phyloP scores from a whole-genome alignment of 106 monocot genomes.

The Chionographis japonica region DNA sequence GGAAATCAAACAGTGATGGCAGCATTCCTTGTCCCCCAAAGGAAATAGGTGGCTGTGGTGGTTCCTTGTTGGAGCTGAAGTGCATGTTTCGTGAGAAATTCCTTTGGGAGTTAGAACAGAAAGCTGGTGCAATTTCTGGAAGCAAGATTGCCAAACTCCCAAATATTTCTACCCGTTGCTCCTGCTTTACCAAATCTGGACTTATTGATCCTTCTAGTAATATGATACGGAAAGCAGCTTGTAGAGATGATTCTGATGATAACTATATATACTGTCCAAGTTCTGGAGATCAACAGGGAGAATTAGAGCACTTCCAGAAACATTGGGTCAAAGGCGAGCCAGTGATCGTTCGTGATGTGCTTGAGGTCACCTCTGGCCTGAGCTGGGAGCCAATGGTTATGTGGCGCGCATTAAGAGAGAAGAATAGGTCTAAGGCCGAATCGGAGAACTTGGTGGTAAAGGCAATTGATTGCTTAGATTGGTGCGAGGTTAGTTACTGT shows the following conservation, averaged over 20 bases:
- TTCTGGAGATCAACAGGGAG: constrained; percentile 30
- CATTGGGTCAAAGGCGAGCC: constrained; percentile 76
- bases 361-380: constrained; percentile 51
- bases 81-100: constrained; percentile 39
- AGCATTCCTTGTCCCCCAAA: constrained; percentile 64
- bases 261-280: constrained; percentile 61
- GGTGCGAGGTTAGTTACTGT: constrained; percentile 52
- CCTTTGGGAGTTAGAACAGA: constrained; percentile 37
- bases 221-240: constrained; percentile 32
- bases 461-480: constrained; percentile 76
- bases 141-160: neutral
- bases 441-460: constrained; percentile 41
- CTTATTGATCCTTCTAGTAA: constrained; percentile 17
- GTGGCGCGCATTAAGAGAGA: constrained; percentile 75
- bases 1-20: constrained; percentile 58
- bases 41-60: constrained; percentile 58
- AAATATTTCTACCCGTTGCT: constrained; percentile 14
- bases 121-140: constrained; percentile 24
- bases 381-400: constrained; percentile 86
- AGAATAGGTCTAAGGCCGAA: constrained; percentile 18
- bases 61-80: constrained; percentile 40
- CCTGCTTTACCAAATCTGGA: constrained; percentile 32
- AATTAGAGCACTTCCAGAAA: constrained; percentile 43
- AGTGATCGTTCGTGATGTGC: constrained; percentile 60
- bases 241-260: constrained; percentile 35